Percentiles rank a stretch among this genome's conserved stretches.
Conservation (phyloP, 768 basidiomycete species). For the Boletus subparvulus region DNA sequence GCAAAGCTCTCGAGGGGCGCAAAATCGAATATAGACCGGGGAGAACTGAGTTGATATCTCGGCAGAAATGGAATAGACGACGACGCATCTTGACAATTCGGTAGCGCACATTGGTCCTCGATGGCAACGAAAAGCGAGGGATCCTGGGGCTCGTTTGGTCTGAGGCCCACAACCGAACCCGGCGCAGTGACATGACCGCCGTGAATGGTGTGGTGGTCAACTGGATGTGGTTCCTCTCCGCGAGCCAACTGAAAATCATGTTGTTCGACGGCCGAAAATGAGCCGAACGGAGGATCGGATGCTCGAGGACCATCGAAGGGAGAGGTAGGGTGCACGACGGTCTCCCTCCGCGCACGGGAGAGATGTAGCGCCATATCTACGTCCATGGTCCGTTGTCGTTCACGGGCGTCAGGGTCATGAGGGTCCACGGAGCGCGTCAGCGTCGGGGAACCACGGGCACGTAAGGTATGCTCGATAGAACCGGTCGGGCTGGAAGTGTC, state of each 20-base stretch:
- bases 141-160: slow-evolving; percentile 47
- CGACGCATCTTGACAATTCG: slow-evolving; percentile 31
- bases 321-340: slow-evolving; percentile 41
- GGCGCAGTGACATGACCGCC: slow-evolving; percentile 1
- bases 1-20: slow-evolving; percentile 75
- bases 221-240: slow-evolving; percentile 24
- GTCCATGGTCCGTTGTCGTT: slow-evolving; percentile 92
- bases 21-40: slow-evolving; percentile 70
- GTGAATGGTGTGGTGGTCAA: slow-evolving; percentile 13
- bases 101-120: slow-evolving; percentile 15
- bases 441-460: slow-evolving; percentile 60
- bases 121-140: slow-evolving; percentile 42
- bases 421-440: slow-evolving; percentile 61
- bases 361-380: slow-evolving; percentile 88
- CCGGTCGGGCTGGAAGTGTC: slow-evolving; percentile 41
- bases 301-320: slow-evolving; percentile 34
- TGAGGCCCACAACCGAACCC: slow-evolving; percentile 30
- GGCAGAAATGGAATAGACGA: slow-evolving; percentile 51
- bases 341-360: slow-evolving; percentile 68
- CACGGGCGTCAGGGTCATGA: slow-evolving; percentile 71
- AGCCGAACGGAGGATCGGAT: slow-evolving; percentile 36
- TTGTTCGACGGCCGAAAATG: slow-evolving; percentile 50
- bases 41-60: slow-evolving; percentile 63
- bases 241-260: slow-evolving; percentile 45
- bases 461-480: slow-evolving; percentile 39